Evolutionary conservation across 2,329 filamentous ascomycete species (phyloP).

Genomic region (Polytolypa hystricis): DNA sequence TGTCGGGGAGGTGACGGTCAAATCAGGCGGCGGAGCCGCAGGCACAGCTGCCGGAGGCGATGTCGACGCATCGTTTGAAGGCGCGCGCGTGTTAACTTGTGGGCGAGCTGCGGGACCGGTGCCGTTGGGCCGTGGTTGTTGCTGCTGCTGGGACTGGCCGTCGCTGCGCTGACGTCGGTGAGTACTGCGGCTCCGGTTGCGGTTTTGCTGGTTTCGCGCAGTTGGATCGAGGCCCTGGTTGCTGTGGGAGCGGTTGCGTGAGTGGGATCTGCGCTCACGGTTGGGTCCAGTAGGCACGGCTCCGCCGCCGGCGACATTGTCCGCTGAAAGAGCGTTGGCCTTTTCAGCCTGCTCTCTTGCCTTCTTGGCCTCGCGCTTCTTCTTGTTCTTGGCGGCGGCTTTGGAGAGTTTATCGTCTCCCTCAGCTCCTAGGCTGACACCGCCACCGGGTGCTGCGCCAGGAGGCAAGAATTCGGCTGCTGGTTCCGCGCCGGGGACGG

Average conservation of each 20-base stretch:
- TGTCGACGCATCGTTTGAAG: slow-evolving; percentile 31
- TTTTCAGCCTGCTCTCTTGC: slow-evolving; percentile 65
- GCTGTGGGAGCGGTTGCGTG: slow-evolving; percentile 42
- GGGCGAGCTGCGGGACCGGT: slow-evolving; percentile 5
- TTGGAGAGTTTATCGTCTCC: slow-evolving; percentile 67
- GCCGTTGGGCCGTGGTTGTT: slow-evolving; percentile 9
- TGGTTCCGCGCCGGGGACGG: slow-evolving; percentile 77
- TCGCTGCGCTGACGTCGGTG: slow-evolving; percentile 19
- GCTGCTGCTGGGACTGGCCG: not conserved
- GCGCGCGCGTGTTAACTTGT: slow-evolving; percentile 9
- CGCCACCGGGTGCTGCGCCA: slow-evolving; percentile 57
- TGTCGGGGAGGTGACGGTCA: slow-evolving; percentile 22
- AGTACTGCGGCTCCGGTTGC: slow-evolving; percentile 21
- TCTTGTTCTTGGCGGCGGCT: slow-evolving; percentile 90
- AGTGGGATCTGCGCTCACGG: slow-evolving; percentile 43
- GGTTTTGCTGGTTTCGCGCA: slow-evolving; percentile 18
- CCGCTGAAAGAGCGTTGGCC: slow-evolving; percentile 28
- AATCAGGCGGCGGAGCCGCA: slow-evolving; percentile 15
- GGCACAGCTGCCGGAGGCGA: slow-evolving; percentile 13
- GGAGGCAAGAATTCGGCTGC: slow-evolving; percentile 52
- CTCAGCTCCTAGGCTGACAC: slow-evolving; percentile 53
- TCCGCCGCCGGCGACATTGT: slow-evolving; percentile 18
- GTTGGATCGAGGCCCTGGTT: slow-evolving; percentile 11
- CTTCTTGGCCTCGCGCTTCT: slow-evolving; percentile 93
- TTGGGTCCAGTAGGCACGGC: slow-evolving; percentile 27